Conservation (phyloP, 2,329 filamentous ascomycete species). For the Sclerotinia nivalis region DNA sequence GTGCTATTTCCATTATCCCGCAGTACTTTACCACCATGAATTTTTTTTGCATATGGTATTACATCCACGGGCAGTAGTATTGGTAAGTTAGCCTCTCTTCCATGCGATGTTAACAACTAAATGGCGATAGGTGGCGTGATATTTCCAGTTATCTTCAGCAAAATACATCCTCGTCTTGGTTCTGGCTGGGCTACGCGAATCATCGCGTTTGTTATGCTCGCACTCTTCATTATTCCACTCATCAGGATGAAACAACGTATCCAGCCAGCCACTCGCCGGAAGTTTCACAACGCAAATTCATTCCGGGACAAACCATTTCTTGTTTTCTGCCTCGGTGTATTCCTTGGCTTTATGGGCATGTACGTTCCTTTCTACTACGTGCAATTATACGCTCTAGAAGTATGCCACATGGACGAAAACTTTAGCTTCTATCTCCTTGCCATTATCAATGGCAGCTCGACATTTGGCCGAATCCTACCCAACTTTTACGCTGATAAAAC, state of each 20-base stretch:
- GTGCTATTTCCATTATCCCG: no score
- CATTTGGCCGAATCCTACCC: constrained; percentile 43
- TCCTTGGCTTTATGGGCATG: constrained; percentile 49
- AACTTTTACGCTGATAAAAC: constrained; percentile 42
- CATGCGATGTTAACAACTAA: background rate
- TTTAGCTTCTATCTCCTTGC: constrained; percentile 10
- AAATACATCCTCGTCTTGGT: constrained; percentile 42
- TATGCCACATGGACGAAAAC: background rate
- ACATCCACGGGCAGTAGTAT: no score
- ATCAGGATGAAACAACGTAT: background rate
- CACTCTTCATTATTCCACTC: constrained; percentile 28
- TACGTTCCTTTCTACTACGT: constrained; percentile 52
- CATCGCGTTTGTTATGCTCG: constrained; percentile 51
- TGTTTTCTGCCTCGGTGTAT: constrained; percentile 42
- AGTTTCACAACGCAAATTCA: constrained; percentile 27
- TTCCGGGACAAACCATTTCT: constrained; percentile 43
- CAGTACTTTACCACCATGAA: no score
- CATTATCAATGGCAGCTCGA: constrained; percentile 37
- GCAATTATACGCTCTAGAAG: constrained; percentile 42
- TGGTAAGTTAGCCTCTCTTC: no score
- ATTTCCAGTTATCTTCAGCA: constrained; percentile 51
- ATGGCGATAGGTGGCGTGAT: constrained; percentile 49
- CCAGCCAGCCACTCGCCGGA: background rate
- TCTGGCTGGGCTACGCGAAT: constrained; percentile 57
- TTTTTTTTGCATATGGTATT: no score